Percentiles rank a stretch among this genome's conserved stretches.
These are phyloP conservation scores for Capillidium rhysosporum DNA, from an alignment of 371 early-diverging fungal species.

Conservation along the genomic window DNA sequence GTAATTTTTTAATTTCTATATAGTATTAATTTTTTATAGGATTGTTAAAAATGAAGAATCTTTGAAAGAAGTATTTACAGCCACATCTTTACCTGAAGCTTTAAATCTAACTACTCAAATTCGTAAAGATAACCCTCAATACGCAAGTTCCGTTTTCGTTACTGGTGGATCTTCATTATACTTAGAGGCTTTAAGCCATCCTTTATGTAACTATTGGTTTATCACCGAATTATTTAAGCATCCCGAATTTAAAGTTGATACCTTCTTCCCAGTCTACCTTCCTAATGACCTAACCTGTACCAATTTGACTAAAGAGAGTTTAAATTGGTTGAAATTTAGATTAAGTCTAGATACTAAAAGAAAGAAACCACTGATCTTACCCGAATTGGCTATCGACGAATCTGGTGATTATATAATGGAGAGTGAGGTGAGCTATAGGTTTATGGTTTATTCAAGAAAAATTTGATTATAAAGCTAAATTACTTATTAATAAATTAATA, in stretches of 20 bases:
- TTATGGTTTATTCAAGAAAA: not conserved
- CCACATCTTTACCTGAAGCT: not conserved
- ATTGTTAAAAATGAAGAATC: not conserved
- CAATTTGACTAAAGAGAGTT: not conserved
- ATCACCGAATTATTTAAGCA: conserved; percentile 2
- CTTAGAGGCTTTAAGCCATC: not conserved
- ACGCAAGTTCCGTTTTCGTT: not conserved
- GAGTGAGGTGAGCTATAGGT: not conserved
- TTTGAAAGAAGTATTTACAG: not conserved
- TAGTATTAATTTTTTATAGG: not conserved
- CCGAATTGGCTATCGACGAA: not conserved
- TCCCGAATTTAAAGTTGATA: not conserved
- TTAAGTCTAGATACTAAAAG: not conserved
- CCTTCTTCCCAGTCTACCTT: conserved; percentile 1
- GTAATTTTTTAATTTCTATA: not conserved
- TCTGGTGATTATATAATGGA: not conserved
- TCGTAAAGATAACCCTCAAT: not conserved
- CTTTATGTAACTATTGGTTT: conserved; percentile 1
- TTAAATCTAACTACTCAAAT: not conserved
- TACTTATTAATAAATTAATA: no score
- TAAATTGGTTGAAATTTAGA: not conserved
- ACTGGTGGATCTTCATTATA: conserved; percentile 2
- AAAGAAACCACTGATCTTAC: not conserved
- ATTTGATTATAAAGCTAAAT: not conserved
- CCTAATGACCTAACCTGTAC: not conserved